Percentiles rank a stretch among this genome's conserved stretches.
Evolutionary conservation across 2,329 filamentous ascomycete genomes (phyloP).

Genomic region (Neofusicoccum ribis): DNA sequence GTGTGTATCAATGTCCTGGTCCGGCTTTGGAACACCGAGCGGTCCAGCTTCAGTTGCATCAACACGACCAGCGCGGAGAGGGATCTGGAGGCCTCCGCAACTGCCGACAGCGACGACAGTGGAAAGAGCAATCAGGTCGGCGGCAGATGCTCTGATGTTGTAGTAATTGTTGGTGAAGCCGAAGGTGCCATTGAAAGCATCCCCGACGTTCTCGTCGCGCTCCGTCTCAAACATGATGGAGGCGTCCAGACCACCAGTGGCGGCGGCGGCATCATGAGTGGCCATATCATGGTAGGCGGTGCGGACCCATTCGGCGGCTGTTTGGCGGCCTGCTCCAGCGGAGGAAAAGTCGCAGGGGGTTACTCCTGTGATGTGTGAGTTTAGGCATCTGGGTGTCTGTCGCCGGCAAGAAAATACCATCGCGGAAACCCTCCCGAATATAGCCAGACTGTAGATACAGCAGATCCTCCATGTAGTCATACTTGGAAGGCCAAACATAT

Average conservation of each 20-base stretch:
- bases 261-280: neutral
- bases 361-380: neutral
- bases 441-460: constrained; percentile 8
- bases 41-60: constrained; percentile 16
- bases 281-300: constrained; percentile 18
- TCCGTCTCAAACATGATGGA: constrained; percentile 17
- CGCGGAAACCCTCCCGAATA: neutral
- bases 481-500: constrained; percentile 16
- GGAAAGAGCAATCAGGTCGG: constrained; percentile 11
- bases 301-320: constrained; percentile 13
- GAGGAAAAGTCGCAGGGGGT: constrained; percentile 2
- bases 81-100: constrained; percentile 1
- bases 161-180: constrained; percentile 4
- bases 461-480: constrained; percentile 12
- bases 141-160: neutral
- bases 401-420: neutral
- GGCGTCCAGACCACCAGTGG: constrained; percentile 12
- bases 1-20: constrained; percentile 14
- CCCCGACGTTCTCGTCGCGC: constrained; percentile 12
- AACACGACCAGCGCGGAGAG: neutral
- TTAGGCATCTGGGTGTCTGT: neutral
- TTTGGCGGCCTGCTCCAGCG: neutral
- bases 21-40: constrained; percentile 5
- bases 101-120: neutral
- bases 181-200: constrained; percentile 14